A percentile compares a stretch with the other conserved stretches of the same genome.
These are phyloP conservation scores for Blastosporella zonata DNA, from an alignment of 1,284 basidiomycete genomes.

Conservation along the genomic window DNA sequence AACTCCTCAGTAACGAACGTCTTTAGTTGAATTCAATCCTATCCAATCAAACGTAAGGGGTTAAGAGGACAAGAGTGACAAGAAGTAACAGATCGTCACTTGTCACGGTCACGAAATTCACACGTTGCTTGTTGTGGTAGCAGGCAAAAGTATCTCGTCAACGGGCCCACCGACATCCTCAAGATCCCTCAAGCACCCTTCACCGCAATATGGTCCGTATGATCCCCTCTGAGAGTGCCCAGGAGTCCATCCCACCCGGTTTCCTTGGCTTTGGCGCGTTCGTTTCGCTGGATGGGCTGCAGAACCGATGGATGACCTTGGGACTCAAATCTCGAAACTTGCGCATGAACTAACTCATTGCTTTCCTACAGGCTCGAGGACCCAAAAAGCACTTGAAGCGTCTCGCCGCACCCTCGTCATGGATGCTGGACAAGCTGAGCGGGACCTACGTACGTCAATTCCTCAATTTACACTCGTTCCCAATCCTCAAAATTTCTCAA, in stretches of 20 bases:
- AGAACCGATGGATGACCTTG: slow-evolving; percentile 34
- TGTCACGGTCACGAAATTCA: slow-evolving; percentile 22
- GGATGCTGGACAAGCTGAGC: slow-evolving; percentile 99
- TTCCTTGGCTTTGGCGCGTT: slow-evolving; percentile 20
- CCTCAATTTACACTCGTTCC: slow-evolving; percentile 4
- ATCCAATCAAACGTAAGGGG: too few species aligned
- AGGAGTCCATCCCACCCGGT: slow-evolving; percentile 19
- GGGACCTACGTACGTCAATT: slow-evolving; percentile 85
- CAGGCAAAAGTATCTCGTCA: slow-evolving; percentile 34
- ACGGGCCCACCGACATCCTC: slow-evolving; percentile 41
- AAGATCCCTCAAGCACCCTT: slow-evolving; percentile 39
- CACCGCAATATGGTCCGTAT: slow-evolving; percentile 42
- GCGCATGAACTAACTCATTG: slow-evolving; percentile 16
- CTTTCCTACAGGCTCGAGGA: slow-evolving; percentile 76
- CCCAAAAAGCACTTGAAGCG: slow-evolving; percentile 99
- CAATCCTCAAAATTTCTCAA: slow-evolving; percentile 12
- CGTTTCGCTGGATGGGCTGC: slow-evolving; percentile 34
- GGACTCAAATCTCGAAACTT: slow-evolving; percentile 14
- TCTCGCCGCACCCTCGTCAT: slow-evolving; percentile 94
- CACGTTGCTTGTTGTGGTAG: slow-evolving; percentile 17
- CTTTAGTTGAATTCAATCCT: too few species aligned
- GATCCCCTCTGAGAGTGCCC: slow-evolving; percentile 18
- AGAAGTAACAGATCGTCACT: background rate
- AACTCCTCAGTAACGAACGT: too few species aligned
- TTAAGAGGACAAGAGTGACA: too few species aligned